A percentile compares a stretch with the other conserved stretches of the same genome.
Evolutionary conservation across 2,329 filamentous ascomycete species (phyloP).

Genomic region (Domatiomyces globalis): DNA sequence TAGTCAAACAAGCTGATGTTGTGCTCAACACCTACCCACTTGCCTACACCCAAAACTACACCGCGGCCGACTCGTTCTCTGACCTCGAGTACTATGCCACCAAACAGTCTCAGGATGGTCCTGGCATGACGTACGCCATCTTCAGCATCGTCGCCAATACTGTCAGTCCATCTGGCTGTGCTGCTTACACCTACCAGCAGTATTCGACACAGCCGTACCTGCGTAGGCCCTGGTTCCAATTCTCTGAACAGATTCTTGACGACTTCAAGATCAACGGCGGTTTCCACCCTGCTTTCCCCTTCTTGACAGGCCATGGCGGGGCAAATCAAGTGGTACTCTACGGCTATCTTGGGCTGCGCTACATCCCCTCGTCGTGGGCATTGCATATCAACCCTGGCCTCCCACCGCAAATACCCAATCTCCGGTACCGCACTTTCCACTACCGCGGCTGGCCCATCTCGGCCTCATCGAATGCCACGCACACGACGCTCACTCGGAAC

Average conservation of each 20-base stretch:
- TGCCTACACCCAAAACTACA: constrained; percentile 44
- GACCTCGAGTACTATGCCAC: constrained; percentile 57
- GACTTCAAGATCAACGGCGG: constrained; percentile 47
- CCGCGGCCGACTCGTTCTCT: constrained; percentile 33
- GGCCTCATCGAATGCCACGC: constrained; percentile 47
- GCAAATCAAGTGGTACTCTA: constrained; percentile 54
- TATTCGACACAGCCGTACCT: constrained; percentile 51
- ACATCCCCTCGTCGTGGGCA: constrained; percentile 41
- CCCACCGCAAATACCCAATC: constrained; percentile 48
- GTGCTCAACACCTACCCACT: constrained; percentile 53
- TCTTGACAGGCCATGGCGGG: constrained; percentile 57
- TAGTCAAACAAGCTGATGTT: constrained; percentile 58
- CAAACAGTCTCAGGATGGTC: constrained; percentile 53
- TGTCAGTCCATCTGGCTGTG: constrained; percentile 52
- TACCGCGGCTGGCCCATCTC: constrained; percentile 52
- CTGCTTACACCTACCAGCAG: constrained; percentile 52
- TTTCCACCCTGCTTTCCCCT: constrained; percentile 55
- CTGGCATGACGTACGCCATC: constrained; percentile 59
- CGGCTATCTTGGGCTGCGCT: constrained; percentile 51
- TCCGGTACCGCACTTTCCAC: constrained; percentile 50
- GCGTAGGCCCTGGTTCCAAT: constrained; percentile 54
- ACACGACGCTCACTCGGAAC: constrained; percentile 47
- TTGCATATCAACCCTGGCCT: constrained; percentile 49
- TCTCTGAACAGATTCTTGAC: constrained; percentile 55
- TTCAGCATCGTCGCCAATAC: constrained; percentile 54